These are phyloP conservation scores for Ogataea pignaliae DNA, from an alignment of 805 yeast species.

Conservation along the genomic window DNA sequence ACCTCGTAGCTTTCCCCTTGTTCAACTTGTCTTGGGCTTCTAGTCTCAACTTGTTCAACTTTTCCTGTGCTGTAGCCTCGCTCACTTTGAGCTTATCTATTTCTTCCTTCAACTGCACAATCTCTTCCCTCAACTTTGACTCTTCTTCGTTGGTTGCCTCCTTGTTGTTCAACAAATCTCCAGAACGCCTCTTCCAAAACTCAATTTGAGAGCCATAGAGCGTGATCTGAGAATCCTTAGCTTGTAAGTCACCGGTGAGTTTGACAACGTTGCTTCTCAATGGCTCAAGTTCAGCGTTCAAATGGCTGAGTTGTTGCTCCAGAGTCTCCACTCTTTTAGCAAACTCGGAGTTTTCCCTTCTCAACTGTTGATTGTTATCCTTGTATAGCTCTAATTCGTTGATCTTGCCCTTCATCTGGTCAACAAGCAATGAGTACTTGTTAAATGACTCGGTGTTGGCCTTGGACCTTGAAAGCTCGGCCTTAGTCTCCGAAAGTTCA, in stretches of 20 bases:
- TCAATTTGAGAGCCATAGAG: constrained; percentile 49
- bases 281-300: constrained; percentile 8
- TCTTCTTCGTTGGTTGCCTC: constrained; percentile 15
- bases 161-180: constrained; percentile 36
- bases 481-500: constrained; percentile 49
- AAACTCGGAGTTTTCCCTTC: constrained; percentile 17
- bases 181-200: constrained; percentile 53
- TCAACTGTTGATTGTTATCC: constrained; percentile 25
- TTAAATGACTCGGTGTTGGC: constrained; percentile 19
- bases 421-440: constrained; percentile 17
- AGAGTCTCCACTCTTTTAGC: constrained; percentile 10
- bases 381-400: constrained; percentile 27
- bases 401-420: constrained; percentile 24
- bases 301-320: constrained; percentile 10
- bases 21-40: constrained; percentile 30
- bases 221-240: constrained; percentile 46
- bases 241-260: constrained; percentile 31
- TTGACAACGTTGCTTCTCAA: constrained; percentile 11
- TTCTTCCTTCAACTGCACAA: constrained; percentile 20
- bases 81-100: constrained; percentile 12
- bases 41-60: constrained; percentile 26
- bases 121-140: constrained; percentile 15
- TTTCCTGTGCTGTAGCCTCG: constrained; percentile 16
- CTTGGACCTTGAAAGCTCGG: constrained; percentile 38
- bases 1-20: constrained; percentile 21